A percentile compares a stretch with the other conserved stretches of the same genome.
Conservation (phyloP, 1,139 yeast genomes). For the Nematodospora anomalae region DNA sequence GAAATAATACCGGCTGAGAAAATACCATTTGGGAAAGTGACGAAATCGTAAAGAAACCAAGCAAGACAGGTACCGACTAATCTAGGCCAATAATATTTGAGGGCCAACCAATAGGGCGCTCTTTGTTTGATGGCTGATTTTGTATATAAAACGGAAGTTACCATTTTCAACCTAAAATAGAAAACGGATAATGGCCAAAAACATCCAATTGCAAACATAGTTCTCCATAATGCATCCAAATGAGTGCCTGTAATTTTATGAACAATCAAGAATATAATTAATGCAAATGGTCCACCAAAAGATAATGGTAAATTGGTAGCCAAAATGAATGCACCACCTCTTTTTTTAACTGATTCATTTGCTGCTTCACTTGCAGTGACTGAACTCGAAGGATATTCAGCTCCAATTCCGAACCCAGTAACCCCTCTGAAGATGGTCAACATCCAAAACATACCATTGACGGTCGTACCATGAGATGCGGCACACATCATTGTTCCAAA, state of each 20-base stretch:
- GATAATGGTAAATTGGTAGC: slow-evolving; percentile 73
- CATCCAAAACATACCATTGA: slow-evolving; percentile 66
- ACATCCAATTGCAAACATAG: slow-evolving; percentile 71
- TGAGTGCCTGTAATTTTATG: slow-evolving; percentile 54
- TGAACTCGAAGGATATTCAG: slow-evolving; percentile 73
- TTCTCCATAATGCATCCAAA: slow-evolving; percentile 65
- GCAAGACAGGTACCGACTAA: slow-evolving; percentile 45
- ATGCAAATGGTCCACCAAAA: slow-evolving; percentile 78
- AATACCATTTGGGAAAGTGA: slow-evolving; percentile 52
- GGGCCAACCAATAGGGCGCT: slow-evolving; percentile 48
- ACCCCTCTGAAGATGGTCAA: slow-evolving; percentile 64
- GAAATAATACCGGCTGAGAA: slow-evolving; percentile 48
- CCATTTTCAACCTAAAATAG: slow-evolving; percentile 69
- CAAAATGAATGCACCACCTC: slow-evolving; percentile 65
- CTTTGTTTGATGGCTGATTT: slow-evolving; percentile 44
- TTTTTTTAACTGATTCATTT: slow-evolving; percentile 55
- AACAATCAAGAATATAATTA: slow-evolving; percentile 65
- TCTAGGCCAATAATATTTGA: slow-evolving; percentile 49
- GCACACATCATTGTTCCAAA: slow-evolving; percentile 50
- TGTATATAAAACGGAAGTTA: slow-evolving; percentile 56
- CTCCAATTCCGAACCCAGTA: slow-evolving; percentile 76
- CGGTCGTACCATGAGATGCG: slow-evolving; percentile 45
- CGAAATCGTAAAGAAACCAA: slow-evolving; percentile 56
- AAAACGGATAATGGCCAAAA: slow-evolving; percentile 74
- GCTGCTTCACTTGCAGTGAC: slow-evolving; percentile 74